These are phyloP conservation scores for Apophysomyces sp. DNA, from an alignment of 371 early-diverging fungal genomes.

Conservation along the genomic window DNA sequence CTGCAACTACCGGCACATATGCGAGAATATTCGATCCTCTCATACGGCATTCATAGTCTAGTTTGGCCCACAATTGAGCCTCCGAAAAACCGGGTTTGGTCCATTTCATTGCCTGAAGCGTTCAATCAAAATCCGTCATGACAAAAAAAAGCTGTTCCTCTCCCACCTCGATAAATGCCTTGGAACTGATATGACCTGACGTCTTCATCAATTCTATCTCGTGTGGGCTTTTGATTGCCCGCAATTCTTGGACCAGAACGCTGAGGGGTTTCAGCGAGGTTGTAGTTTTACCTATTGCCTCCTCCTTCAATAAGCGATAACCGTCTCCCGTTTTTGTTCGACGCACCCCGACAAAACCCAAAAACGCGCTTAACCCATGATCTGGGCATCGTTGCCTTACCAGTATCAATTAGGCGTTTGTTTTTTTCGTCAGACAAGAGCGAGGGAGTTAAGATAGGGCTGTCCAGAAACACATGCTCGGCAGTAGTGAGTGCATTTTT, in stretches of 20 bases:
- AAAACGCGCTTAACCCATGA: conserved; percentile 24
- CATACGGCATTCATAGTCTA: conserved; percentile 75
- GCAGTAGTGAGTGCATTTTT: conserved; percentile 21
- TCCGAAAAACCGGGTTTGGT: conserved; percentile 75
- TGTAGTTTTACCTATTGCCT: conserved; percentile 22
- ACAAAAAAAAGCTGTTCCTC: neutral
- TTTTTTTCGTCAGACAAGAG: conserved; percentile 17
- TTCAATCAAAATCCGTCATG: neutral
- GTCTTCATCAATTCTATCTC: conserved; percentile 82
- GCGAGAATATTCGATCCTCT: conserved; percentile 77
- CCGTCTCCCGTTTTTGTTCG: neutral
- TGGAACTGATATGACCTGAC: conserved; percentile 75
- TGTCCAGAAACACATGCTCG: conserved; percentile 41
- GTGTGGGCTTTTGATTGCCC: conserved; percentile 74
- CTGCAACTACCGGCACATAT: conserved; percentile 96
- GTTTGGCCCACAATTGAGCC: conserved; percentile 72
- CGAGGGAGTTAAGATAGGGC: conserved; percentile 25
- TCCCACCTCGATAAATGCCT: conserved; percentile 70
- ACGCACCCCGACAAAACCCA: conserved; percentile 3
- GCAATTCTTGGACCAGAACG: conserved; percentile 66
- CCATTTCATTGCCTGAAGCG: conserved; percentile 59
- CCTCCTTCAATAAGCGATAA: neutral
- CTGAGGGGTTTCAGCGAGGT: conserved; percentile 55
- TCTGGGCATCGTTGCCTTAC: conserved; percentile 25
- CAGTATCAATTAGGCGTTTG: conserved; percentile 32